Percentiles rank a stretch among this genome's conserved stretches.
Conservation (phyloP, 164 flowering plant genomes). For the Magnolia sinica region DNA sequence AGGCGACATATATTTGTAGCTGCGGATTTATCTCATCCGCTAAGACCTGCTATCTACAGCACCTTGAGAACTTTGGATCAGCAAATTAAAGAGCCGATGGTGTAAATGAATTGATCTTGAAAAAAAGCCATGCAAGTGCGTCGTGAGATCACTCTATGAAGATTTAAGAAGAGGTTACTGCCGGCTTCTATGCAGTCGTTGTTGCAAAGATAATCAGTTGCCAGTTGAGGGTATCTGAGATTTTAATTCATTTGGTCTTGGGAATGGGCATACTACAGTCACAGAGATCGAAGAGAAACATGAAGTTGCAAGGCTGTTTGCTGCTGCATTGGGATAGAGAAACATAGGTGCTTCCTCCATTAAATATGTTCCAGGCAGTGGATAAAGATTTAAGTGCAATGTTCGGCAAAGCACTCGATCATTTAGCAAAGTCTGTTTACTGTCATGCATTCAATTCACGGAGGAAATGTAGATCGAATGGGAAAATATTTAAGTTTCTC, state of each 20-base stretch:
- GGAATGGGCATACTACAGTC: not conserved
- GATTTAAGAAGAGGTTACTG: not conserved
- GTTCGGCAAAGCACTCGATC: too few relatives aligned
- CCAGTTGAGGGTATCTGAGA: not conserved
- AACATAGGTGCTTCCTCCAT: not conserved
- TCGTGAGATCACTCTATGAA: not conserved
- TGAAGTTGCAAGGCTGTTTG: not conserved
- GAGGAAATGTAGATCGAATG: too few relatives aligned
- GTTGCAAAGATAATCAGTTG: not conserved
- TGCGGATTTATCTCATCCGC: constrained; percentile 62
- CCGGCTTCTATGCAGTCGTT: not conserved
- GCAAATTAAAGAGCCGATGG: constrained; percentile 38
- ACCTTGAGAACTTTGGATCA: constrained; percentile 35
- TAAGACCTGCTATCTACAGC: constrained; percentile 36
- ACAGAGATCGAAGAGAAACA: not conserved
- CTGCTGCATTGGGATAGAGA: not conserved
- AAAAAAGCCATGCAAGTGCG: not conserved
- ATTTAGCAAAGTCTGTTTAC: too few relatives aligned
- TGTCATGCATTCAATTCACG: too few relatives aligned
- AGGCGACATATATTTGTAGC: constrained; percentile 54
- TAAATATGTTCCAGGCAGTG: too few relatives aligned
- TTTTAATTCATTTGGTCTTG: not conserved
- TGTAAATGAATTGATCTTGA: not conserved
- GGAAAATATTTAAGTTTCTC: too few relatives aligned
- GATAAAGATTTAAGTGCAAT: too few relatives aligned